Evolutionary conservation across 306 rosid genomes (phyloP).

Genomic region (Argentina anserina): DNA sequence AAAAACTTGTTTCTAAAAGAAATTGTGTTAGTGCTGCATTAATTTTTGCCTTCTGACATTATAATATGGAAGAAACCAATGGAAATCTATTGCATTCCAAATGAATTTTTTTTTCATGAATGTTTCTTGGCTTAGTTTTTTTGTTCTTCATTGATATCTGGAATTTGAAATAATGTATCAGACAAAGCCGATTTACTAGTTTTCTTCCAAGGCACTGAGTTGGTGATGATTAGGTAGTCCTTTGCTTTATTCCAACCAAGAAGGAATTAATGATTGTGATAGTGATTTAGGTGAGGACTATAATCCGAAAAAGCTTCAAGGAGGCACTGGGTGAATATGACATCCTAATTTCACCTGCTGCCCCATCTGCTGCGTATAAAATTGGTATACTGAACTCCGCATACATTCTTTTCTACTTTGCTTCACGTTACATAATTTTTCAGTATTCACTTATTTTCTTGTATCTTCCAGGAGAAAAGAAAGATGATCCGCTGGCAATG

Average conservation of each 20-base stretch:
- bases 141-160: neutral
- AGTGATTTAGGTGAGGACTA: conserved; percentile 82
- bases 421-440: neutral
- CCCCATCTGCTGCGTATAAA: conserved; percentile 92
- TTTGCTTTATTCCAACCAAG: conserved; percentile 16
- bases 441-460: conserved; percentile 24
- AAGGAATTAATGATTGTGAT: conserved; percentile 22
- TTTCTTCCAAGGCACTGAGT: neutral
- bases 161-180: neutral
- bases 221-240: conserved; percentile 14
- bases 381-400: conserved; percentile 53
- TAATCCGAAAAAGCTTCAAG: conserved; percentile 81
- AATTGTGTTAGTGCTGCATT: neutral
- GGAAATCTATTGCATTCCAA: neutral
- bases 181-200: conserved; percentile 1
- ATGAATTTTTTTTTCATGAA: neutral
- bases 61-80: neutral
- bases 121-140: neutral
- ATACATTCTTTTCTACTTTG: neutral
- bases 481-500: conserved; percentile 90
- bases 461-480: conserved; percentile 73
- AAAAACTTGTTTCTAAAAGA: conserved; percentile 3
- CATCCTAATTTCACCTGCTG: conserved; percentile 90
- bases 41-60: neutral
- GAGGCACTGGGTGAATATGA: conserved; percentile 75